phyloP scores from a whole-genome alignment of 805 yeast genomes.

The Sporopachydermia quercuum region DNA sequence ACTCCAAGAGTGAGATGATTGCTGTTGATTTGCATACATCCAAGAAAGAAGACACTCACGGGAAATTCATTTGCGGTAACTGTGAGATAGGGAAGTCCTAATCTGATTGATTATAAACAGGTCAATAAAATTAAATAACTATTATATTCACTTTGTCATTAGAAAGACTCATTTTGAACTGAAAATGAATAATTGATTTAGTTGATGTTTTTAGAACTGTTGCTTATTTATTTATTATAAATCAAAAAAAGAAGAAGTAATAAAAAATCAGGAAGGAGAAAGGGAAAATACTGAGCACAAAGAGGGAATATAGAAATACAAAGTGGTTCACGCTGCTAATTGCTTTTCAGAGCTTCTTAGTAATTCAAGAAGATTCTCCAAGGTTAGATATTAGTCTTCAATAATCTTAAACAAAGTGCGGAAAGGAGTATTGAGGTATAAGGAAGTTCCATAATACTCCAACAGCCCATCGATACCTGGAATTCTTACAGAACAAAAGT shows the following conservation, averaged over 20 bases:
- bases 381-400: slow-evolving; percentile 1
- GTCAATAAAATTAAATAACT: neutral
- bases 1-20: slow-evolving; percentile 1
- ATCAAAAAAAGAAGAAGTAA: neutral
- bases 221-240: neutral
- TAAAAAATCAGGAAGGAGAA: neutral
- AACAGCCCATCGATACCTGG: slow-evolving; percentile 1
- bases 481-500: neutral
- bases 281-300: slow-evolving; percentile 1
- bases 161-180: slow-evolving; percentile 1
- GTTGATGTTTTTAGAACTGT: slow-evolving; percentile 1
- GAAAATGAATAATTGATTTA: neutral
- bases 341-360: slow-evolving; percentile 1
- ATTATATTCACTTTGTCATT: neutral
- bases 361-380: neutral
- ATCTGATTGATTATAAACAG: slow-evolving; percentile 1
- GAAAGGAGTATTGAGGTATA: slow-evolving; percentile 1
- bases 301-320: neutral
- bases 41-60: slow-evolving; percentile 1
- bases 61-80: neutral
- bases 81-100: slow-evolving; percentile 1
- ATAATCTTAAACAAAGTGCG: neutral
- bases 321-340: slow-evolving; percentile 1
- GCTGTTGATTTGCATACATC: slow-evolving; percentile 1
- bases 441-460: neutral